phyloP scores from a whole-genome alignment of 495 filamentous ascomycete genomes.

The Corynascus novoguineensis region DNA sequence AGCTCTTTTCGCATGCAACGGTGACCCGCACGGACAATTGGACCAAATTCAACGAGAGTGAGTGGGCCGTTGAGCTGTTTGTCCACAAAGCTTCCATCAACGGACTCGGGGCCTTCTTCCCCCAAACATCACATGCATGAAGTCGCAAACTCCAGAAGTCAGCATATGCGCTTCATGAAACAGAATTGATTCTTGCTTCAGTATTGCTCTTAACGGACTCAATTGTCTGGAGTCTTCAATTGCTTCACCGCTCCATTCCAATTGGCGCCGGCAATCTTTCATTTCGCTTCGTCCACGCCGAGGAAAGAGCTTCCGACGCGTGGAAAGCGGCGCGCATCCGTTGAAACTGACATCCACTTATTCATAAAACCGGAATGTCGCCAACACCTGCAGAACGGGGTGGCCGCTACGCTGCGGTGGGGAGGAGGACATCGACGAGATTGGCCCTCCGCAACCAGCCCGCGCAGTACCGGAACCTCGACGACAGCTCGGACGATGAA shows the following conservation, averaged over 20 bases:
- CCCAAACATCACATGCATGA: neutral
- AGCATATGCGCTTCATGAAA: neutral
- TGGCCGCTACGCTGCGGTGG: conserved; percentile 31
- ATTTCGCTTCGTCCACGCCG: neutral
- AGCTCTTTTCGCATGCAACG: neutral
- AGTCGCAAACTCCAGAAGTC: neutral
- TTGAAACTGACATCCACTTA: neutral
- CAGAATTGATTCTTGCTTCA: conserved; percentile 4
- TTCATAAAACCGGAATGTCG: conserved; percentile 23
- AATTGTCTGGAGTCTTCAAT: neutral
- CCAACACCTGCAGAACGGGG: conserved; percentile 35
- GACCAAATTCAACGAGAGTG: neutral
- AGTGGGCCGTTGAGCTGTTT: neutral
- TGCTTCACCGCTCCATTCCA: neutral
- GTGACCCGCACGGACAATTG: neutral
- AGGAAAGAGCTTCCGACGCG: conserved; percentile 1
- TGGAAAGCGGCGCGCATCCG: conserved; percentile 1
- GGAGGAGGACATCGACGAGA: conserved; percentile 39
- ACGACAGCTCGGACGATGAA: conserved; percentile 53
- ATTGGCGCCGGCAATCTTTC: neutral
- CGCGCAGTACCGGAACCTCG: conserved; percentile 16
- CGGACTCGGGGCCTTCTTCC: neutral
- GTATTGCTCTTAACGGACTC: neutral
- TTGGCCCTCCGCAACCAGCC: conserved; percentile 36
- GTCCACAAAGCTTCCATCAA: neutral